phyloP scores from a whole-genome alignment of 495 filamentous ascomycete genomes.

The Lophiotrema nucula region DNA sequence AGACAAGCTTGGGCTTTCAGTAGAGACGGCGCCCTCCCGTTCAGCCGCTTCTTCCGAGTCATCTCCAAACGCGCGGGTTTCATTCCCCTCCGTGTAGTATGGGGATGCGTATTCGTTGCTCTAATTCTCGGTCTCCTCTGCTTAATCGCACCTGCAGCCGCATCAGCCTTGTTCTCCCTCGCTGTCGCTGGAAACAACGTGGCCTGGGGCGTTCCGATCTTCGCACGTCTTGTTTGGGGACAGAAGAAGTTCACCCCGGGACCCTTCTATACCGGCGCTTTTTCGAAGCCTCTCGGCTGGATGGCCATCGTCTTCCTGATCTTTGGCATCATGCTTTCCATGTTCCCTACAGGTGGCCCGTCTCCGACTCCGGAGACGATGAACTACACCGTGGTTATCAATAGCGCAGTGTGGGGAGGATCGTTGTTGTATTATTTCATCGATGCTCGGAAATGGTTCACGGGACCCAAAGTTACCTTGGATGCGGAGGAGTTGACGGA shows the following conservation, averaged over 20 bases:
- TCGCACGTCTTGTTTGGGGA: slow-evolving; percentile 63
- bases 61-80: slow-evolving; percentile 57
- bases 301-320: slow-evolving; percentile 54
- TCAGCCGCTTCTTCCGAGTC: slow-evolving; percentile 60
- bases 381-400: slow-evolving; percentile 69
- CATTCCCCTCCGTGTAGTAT: slow-evolving; percentile 62
- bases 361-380: slow-evolving; percentile 55
- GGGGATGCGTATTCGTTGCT: slow-evolving; percentile 55
- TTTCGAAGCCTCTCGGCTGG: slow-evolving; percentile 55
- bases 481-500: slow-evolving; percentile 35
- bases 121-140: slow-evolving; percentile 58
- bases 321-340: slow-evolving; percentile 57
- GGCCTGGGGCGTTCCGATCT: slow-evolving; percentile 63
- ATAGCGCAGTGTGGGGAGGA: slow-evolving; percentile 61
- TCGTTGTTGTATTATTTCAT: slow-evolving; percentile 58
- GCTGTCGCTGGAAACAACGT: slow-evolving; percentile 62
- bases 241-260: slow-evolving; percentile 61
- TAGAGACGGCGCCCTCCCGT: slow-evolving; percentile 59
- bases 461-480: slow-evolving; percentile 43
- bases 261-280: slow-evolving; percentile 57
- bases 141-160: slow-evolving; percentile 58
- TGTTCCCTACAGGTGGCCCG: slow-evolving; percentile 61
- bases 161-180: slow-evolving; percentile 62
- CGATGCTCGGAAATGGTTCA: slow-evolving; percentile 45
- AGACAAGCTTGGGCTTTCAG: slow-evolving; percentile 63